Evolutionary conservation across 2,329 filamentous ascomycete genomes (phyloP).

Genomic region (Arthrinium phaeospermum): DNA sequence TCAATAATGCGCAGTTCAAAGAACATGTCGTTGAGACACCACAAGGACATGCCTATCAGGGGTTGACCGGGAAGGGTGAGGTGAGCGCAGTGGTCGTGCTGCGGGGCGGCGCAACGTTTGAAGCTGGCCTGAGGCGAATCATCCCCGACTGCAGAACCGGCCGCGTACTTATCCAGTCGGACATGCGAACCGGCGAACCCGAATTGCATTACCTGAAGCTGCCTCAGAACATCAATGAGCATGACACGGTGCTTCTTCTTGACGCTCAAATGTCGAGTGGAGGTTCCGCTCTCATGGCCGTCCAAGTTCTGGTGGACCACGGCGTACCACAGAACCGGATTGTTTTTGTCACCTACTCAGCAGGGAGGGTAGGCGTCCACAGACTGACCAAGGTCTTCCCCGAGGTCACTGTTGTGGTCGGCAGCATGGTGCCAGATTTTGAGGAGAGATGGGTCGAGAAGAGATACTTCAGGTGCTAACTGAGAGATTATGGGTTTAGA

Average conservation of each 20-base stretch:
- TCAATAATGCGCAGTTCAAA: slow-evolving; percentile 77
- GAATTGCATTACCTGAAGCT: slow-evolving; percentile 90
- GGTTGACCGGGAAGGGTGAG: slow-evolving; percentile 72
- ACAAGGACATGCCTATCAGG: slow-evolving; percentile 70
- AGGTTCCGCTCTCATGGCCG: slow-evolving; percentile 86
- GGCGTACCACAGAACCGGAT: slow-evolving; percentile 85
- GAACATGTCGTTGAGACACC: slow-evolving; percentile 72
- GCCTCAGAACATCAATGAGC: slow-evolving; percentile 71
- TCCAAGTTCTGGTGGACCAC: slow-evolving; percentile 93
- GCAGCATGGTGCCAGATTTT: slow-evolving; percentile 78
- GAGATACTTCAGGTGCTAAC: slow-evolving; percentile 85
- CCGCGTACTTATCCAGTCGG: slow-evolving; percentile 88
- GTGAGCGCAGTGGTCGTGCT: slow-evolving; percentile 88
- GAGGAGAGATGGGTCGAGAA: slow-evolving; percentile 91
- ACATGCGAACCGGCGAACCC: slow-evolving; percentile 83
- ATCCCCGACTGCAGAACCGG: slow-evolving; percentile 93
- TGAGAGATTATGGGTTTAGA: neutral
- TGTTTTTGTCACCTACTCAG: slow-evolving; percentile 91
- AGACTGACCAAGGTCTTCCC: slow-evolving; percentile 89
- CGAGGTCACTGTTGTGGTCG: slow-evolving; percentile 83
- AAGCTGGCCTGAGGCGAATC: slow-evolving; percentile 85
- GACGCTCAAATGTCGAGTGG: slow-evolving; percentile 96
- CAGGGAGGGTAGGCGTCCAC: slow-evolving; percentile 82
- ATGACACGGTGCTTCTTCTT: slow-evolving; percentile 83
- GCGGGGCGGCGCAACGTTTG: slow-evolving; percentile 86